A percentile compares a stretch with the other conserved stretches of the same genome.
phyloP scores from a whole-genome alignment of 805 yeast species.

The Limtongia smithiae region DNA sequence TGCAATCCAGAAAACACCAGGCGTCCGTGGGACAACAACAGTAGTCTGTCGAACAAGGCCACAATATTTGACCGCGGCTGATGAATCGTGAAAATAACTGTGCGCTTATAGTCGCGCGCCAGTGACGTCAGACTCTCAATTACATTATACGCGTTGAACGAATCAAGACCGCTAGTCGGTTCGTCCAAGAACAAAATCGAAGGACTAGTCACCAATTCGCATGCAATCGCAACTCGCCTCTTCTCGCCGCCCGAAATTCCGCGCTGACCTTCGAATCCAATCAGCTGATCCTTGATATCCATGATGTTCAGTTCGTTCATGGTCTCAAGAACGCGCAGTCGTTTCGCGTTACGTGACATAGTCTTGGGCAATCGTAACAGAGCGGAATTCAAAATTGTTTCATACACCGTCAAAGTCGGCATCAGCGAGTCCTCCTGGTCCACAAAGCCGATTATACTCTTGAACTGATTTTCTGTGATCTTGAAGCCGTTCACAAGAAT shows the following conservation, averaged over 20 bases:
- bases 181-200: slow-evolving; percentile 80
- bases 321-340: slow-evolving; percentile 76
- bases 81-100: slow-evolving; percentile 89
- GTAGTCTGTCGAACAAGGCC: slow-evolving; percentile 76
- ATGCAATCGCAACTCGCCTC: slow-evolving; percentile 87
- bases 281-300: slow-evolving; percentile 74
- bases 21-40: slow-evolving; percentile 79
- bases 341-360: slow-evolving; percentile 72
- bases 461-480: slow-evolving; percentile 45
- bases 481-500: slow-evolving; percentile 68
- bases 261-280: slow-evolving; percentile 84
- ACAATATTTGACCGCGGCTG: slow-evolving; percentile 97
- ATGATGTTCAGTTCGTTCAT: slow-evolving; percentile 79
- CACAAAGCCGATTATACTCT: slow-evolving; percentile 82
- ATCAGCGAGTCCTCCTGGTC: slow-evolving; percentile 91
- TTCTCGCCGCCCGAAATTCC: slow-evolving; percentile 95
- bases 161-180: slow-evolving; percentile 93
- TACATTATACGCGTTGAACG: slow-evolving; percentile 89
- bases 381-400: slow-evolving; percentile 91
- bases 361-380: slow-evolving; percentile 75
- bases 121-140: slow-evolving; percentile 77
- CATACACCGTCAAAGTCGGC: slow-evolving; percentile 93
- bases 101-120: slow-evolving; percentile 76
- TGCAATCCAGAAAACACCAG: slow-evolving; percentile 86
- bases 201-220: slow-evolving; percentile 88